Evolutionary conservation across 2,329 filamentous ascomycete genomes (phyloP), one percentile per base, ranked within the genome.

Genomic region (Rhexocercosporidium sp.): DNA sequence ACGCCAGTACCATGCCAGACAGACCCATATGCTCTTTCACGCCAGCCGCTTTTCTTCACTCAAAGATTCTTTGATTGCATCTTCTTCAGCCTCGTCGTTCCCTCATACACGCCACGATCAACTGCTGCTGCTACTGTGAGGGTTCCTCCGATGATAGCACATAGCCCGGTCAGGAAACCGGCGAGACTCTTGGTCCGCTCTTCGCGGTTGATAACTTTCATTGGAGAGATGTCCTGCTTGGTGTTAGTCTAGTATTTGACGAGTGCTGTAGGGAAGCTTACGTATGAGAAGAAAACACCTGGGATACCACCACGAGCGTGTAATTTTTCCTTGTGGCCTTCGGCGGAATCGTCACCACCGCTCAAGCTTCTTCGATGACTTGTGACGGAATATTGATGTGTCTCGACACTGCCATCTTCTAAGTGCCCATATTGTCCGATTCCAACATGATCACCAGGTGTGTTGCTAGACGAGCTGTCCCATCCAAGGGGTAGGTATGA

Each of bases 151-250:
- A 99, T 90, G 69, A 98, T 92, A 44, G 95, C 95, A 79, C 96
- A 99, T 22, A 99, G 88, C 57, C 96, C 96, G 0, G 96, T 95
- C 66, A 99, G 81, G 84, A 99, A 99, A 20, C 92, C 92, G 0
- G 93, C 89, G 79, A 99, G 96, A 4, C 91, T 92, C 84, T 98
- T 98, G 68, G 90, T 84, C 56, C 93, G 88, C 72, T 92, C 91
- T 82, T 99, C 96, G 64, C 94, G 91, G 83, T 99, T 99, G 81
- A 99, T 92, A 69, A 99, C 95, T 83, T 98, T 99, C 96, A 99
- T 99, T 5, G 96, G 96, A 1, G 95, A 98, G 79, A 99, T 99
- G 75, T 99, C 96, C 92, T 94, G 64, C 41, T 2, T 53, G 14
- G 56, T 75, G 63, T 79, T 76, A 73, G 69, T 53, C 56, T 46